phyloP scores from a whole-genome alignment of 208 protist genomes.

The Naegleria lovaniensis region DNA sequence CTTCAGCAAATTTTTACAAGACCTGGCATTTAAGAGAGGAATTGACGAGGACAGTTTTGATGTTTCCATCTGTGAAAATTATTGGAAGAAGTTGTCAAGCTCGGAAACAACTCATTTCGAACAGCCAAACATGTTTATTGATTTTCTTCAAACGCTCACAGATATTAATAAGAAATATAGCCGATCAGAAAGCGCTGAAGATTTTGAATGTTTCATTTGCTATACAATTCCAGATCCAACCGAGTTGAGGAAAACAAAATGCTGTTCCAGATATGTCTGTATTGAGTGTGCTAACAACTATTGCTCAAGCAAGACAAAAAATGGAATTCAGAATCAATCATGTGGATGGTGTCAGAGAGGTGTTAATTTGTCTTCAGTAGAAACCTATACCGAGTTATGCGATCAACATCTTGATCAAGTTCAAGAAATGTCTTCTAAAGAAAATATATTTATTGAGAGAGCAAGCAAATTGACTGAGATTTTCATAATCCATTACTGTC shows the following conservation, averaged over 20 bases:
- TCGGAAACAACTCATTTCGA: neutral
- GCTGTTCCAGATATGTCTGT: neutral
- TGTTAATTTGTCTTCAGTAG: neutral
- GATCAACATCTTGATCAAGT: neutral
- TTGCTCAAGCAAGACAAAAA: neutral
- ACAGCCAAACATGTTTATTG: neutral
- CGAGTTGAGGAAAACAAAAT: neutral
- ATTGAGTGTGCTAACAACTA: neutral
- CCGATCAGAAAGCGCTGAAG: neutral
- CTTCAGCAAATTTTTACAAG: neutral
- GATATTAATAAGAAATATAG: neutral
- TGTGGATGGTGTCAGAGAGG: neutral
- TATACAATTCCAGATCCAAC: neutral
- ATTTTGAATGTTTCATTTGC: constrained; percentile 19
- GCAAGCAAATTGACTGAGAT: neutral
- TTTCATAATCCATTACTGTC: neutral
- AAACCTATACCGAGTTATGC: neutral
- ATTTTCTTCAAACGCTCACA: neutral
- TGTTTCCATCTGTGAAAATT: neutral
- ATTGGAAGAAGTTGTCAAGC: neutral
- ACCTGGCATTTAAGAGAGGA: neutral
- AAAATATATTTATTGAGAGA: neutral
- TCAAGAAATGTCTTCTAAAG: neutral
- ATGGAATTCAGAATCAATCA: neutral
- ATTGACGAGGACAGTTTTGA: neutral